Conservation (phyloP, 441 rosid species). For the Viola pubescens region DNA sequence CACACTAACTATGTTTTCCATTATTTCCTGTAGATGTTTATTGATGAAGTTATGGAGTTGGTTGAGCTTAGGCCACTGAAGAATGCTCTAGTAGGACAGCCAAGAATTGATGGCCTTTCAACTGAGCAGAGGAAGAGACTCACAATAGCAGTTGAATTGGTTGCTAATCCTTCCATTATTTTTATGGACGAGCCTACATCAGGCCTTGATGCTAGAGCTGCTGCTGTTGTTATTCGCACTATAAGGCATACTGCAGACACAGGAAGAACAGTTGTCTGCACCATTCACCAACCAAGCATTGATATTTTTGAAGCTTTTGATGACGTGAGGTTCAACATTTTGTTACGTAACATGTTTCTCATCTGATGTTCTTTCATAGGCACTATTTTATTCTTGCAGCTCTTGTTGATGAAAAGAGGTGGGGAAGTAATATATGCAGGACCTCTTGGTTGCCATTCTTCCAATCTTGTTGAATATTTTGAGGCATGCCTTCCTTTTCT, state of each 20-base stretch:
- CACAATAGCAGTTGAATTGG: constrained; percentile 78
- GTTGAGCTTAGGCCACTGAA: constrained; percentile 51
- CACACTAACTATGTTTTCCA: background rate
- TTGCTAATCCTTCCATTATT: constrained; percentile 17
- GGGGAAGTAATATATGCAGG: constrained; percentile 56
- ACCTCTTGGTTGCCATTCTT: constrained; percentile 42
- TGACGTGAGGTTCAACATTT: constrained; percentile 35
- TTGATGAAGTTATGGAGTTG: constrained; percentile 29
- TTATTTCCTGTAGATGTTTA: constrained; percentile 27
- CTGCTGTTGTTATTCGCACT: constrained; percentile 82
- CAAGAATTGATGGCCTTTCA: constrained; percentile 66
- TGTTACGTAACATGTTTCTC: background rate
- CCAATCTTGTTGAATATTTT: constrained; percentile 43
- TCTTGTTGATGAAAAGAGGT: constrained; percentile 51
- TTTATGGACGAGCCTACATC: too few species aligned
- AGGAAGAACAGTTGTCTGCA: constrained; percentile 79
- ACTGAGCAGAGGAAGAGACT: constrained; percentile 72
- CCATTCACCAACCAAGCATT: constrained; percentile 84
- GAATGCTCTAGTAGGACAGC: constrained; percentile 58
- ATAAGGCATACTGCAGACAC: constrained; percentile 85
- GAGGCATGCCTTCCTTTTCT: constrained; percentile 30
- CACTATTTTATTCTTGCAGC: constrained; percentile 20
- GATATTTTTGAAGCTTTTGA: constrained; percentile 87
- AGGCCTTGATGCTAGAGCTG: constrained; percentile 43
- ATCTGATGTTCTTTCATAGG: background rate